phyloP scores from a whole-genome alignment of 352 stramenopile genomes.

The Phytophthora sp. region DNA sequence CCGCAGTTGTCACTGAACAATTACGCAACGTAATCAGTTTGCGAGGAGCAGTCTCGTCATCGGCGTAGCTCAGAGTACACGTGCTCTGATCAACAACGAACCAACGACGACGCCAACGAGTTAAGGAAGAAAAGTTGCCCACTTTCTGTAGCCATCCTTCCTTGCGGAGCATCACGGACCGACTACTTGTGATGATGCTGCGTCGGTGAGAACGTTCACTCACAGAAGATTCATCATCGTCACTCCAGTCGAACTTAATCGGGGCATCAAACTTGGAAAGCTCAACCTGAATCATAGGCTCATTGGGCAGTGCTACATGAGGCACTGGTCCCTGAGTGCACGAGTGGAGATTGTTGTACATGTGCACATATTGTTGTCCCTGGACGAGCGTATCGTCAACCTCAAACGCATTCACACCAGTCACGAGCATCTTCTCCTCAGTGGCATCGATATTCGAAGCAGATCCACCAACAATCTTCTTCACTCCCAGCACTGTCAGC shows the following conservation, averaged over 20 bases:
- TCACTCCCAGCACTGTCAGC: slow-evolving; percentile 74
- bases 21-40: slow-evolving; percentile 79
- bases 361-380: slow-evolving; percentile 74
- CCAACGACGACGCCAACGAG: slow-evolving; percentile 77
- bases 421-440: slow-evolving; percentile 82
- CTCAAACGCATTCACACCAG: slow-evolving; percentile 83
- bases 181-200: slow-evolving; percentile 60
- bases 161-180: slow-evolving; percentile 70
- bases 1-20: slow-evolving; percentile 71
- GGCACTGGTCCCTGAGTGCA: slow-evolving; percentile 76
- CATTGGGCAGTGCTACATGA: slow-evolving; percentile 69
- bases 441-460: slow-evolving; percentile 43
- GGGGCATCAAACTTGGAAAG: slow-evolving; percentile 63
- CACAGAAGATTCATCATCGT: slow-evolving; percentile 30
- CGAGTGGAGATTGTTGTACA: slow-evolving; percentile 83
- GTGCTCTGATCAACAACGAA: slow-evolving; percentile 83
- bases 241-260: slow-evolving; percentile 83
- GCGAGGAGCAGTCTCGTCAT: slow-evolving; percentile 65
- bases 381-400: slow-evolving; percentile 74
- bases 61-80: slow-evolving; percentile 81
- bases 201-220: slow-evolving; percentile 51
- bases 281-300: slow-evolving; percentile 77
- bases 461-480: slow-evolving; percentile 61
- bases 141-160: slow-evolving; percentile 88
- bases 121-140: slow-evolving; percentile 72